Evolutionary conservation across 179 eudicot species (phyloP), one percentile per base, ranked within the genome.

Genomic region (Vitellaria paradoxa): DNA sequence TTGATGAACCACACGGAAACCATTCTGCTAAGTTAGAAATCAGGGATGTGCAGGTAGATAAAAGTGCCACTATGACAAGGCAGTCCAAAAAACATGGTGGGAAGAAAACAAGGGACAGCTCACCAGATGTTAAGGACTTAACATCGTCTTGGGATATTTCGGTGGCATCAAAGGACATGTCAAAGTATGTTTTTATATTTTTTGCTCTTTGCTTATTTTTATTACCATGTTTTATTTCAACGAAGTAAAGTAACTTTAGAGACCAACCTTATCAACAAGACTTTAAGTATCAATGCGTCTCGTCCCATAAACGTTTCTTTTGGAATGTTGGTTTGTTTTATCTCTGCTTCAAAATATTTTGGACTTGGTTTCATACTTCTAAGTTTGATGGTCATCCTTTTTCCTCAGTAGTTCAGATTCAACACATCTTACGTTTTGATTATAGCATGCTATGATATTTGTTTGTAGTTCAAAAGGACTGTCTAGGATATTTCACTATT

Each of bases 1-100:
- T 82, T 74, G 80, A 72, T 30, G 81, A 84, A 73, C 85, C 78
- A 55, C 89, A 80, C 68, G 76, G 80, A 64, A 65, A 70, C 77
- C 75, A 76, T 69, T 84, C 91, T 24, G 79, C 88, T 24, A 90
- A 82, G 78, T 78, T 88, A 73, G 97, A 93, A 53, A 81, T 91
- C 68, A 90, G 94, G 76, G 99, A 93, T 84, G 95, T 93, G 46
- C 92, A 95, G 81, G 92, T 91, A 69, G 99, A 95, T 81, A 93
- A 89, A 68, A 87, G 92, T 80, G 89, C 88, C 71, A 89, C 91
- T 52, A 77, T 87, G 65, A 82, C 86, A 17, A 83, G 84, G 83
- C 91, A 87, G 81, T 87, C 93, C 72, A 88, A 78, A 86, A 88
- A 87, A 82, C 79, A 82, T 23, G 81, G 73, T 71, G 79, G 47